Conservation (phyloP, 2,329 filamentous ascomycete genomes). For the Aspergillus pseudoterreus region DNA sequence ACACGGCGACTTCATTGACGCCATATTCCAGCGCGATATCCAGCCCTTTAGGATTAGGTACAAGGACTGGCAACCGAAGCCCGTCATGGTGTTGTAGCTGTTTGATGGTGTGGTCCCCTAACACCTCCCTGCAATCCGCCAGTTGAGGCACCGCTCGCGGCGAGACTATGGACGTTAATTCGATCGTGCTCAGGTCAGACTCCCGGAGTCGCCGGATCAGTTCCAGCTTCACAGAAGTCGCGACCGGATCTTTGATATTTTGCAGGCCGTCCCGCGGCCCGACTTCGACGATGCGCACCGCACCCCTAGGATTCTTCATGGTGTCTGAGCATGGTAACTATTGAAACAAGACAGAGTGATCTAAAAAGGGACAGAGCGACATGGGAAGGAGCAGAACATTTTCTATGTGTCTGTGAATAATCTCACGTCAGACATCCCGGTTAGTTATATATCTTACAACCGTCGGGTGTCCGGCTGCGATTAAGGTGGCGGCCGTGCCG, state of each 20-base stretch:
- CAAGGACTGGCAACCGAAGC: slow-evolving; percentile 36
- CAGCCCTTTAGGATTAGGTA: slow-evolving; percentile 41
- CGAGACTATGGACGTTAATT: slow-evolving; percentile 77
- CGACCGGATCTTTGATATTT: slow-evolving; percentile 71
- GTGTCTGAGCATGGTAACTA: not conserved
- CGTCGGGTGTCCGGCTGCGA: not conserved
- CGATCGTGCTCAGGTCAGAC: slow-evolving; percentile 70
- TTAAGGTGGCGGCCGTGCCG: not conserved
- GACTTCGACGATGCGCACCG: slow-evolving; percentile 69
- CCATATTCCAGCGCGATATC: slow-evolving; percentile 54
- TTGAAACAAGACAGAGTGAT: not conserved
- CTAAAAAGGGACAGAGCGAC: not conserved
- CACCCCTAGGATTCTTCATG: slow-evolving; percentile 6
- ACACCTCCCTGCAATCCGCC: slow-evolving; percentile 28
- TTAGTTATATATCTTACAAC: not conserved
- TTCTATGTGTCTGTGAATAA: not conserved
- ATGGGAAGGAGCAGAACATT: not conserved
- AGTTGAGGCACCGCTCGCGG: slow-evolving; percentile 85
- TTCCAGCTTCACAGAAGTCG: slow-evolving; percentile 70
- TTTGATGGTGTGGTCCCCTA: slow-evolving; percentile 12
- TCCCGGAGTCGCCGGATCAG: slow-evolving; percentile 65
- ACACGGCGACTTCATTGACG: slow-evolving; percentile 39
- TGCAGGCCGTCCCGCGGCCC: slow-evolving; percentile 83
- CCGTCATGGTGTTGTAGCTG: slow-evolving; percentile 52
- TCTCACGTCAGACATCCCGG: not conserved